Evolutionary conservation across 2,329 filamentous ascomycete species (phyloP).

Genomic region (Epicoccum sorghinum): DNA sequence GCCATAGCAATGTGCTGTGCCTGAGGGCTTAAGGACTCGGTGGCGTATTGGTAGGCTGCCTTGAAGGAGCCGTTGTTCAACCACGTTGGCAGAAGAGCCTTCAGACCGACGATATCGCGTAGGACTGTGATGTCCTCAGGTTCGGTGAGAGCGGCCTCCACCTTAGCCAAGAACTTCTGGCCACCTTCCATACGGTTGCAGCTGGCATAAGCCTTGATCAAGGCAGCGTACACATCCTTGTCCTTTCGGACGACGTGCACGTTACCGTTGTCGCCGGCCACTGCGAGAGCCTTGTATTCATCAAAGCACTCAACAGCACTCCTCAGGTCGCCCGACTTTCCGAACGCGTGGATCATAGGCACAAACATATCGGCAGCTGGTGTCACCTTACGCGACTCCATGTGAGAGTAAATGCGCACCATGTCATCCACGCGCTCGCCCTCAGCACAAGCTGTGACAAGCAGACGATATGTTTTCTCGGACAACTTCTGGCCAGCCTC

Average conservation of each 20-base stretch:
- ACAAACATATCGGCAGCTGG: conserved; percentile 85
- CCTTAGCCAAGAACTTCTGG: conserved; percentile 82
- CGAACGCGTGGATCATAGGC: conserved; percentile 94
- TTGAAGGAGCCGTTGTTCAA: conserved; percentile 72
- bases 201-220: conserved; percentile 86
- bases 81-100: conserved; percentile 80
- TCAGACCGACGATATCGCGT: conserved; percentile 72
- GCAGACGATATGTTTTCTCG: conserved; percentile 79
- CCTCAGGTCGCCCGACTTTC: conserved; percentile 76
- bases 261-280: conserved; percentile 78
- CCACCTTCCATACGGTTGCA: conserved; percentile 82
- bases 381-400: conserved; percentile 77
- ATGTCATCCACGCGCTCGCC: conserved; percentile 84
- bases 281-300: conserved; percentile 88
- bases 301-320: conserved; percentile 95
- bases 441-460: conserved; percentile 87
- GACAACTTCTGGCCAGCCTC: conserved; percentile 70
- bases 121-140: conserved; percentile 64
- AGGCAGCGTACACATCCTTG: conserved; percentile 83
- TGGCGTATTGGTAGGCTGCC: conserved; percentile 76
- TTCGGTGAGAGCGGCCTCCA: conserved; percentile 64
- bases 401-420: conserved; percentile 88
- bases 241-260: conserved; percentile 75
- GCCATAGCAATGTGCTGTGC: conserved; percentile 69
- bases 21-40: conserved; percentile 63